Evolutionary conservation across 2,329 filamentous ascomycete species (phyloP).

Genomic region (Nemania bipapillata): DNA sequence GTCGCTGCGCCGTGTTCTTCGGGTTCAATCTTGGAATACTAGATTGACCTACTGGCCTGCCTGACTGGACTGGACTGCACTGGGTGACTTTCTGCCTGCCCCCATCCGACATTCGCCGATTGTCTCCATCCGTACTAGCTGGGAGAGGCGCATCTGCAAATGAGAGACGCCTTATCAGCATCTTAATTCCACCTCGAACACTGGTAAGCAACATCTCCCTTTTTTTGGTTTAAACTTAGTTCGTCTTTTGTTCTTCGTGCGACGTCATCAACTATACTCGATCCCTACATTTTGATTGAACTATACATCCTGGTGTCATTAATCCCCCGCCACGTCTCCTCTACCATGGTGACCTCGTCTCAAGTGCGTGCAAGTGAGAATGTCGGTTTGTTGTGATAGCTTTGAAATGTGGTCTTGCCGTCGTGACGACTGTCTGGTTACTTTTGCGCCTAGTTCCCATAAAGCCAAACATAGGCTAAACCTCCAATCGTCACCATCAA

Average conservation of each 20-base stretch:
- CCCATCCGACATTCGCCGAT: conserved; percentile 16
- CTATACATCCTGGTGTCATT: background rate
- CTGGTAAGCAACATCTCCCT: conserved; percentile 34
- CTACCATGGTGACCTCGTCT: conserved; percentile 29
- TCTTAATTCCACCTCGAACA: conserved; percentile 16
- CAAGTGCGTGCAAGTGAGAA: conserved; percentile 39
- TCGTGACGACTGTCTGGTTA: conserved; percentile 24
- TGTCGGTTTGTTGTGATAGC: conserved; percentile 30
- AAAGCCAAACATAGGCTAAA: conserved; percentile 8
- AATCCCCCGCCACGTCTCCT: background rate
- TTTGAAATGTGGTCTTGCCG: conserved; percentile 36
- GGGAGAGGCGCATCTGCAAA: conserved; percentile 14
- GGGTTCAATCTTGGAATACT: conserved; percentile 36
- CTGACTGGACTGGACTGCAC: background rate
- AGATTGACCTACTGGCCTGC: conserved; percentile 23
- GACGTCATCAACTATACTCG: conserved; percentile 16
- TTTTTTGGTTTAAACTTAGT: conserved; percentile 3
- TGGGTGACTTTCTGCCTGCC: background rate
- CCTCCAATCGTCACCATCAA: background rate
- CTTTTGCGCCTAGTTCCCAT: background rate
- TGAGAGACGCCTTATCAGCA: conserved; percentile 21
- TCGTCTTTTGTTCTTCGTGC: conserved; percentile 1
- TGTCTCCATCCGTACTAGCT: conserved; percentile 24
- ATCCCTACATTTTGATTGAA: conserved; percentile 3
- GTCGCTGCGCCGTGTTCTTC: conserved; percentile 25